Evolutionary conservation across 352 stramenopile genomes (phyloP).

Genomic region (Globisporangium takayamanum): DNA sequence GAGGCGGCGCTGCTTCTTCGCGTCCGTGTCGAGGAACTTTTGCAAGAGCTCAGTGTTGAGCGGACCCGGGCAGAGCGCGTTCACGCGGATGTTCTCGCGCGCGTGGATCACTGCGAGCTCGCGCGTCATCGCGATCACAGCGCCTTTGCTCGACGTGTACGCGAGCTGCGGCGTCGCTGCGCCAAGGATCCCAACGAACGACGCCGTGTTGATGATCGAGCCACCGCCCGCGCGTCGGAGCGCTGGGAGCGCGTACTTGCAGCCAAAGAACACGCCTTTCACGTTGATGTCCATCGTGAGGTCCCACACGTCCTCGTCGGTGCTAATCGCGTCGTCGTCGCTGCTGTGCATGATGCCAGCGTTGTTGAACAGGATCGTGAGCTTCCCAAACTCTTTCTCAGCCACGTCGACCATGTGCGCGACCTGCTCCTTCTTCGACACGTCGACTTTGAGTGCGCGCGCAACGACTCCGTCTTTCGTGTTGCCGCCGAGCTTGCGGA

Average conservation of each 20-base stretch:
- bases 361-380: conserved; percentile 87
- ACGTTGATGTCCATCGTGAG: conserved; percentile 87
- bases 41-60: conserved; percentile 84
- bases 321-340: conserved; percentile 73
- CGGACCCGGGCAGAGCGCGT: conserved; percentile 77
- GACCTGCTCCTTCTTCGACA: conserved; percentile 66
- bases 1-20: conserved; percentile 81
- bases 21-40: conserved; percentile 81
- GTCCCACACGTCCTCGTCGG: conserved; percentile 78
- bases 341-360: conserved; percentile 80
- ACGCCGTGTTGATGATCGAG: conserved; percentile 87
- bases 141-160: conserved; percentile 86
- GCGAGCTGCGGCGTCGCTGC: conserved; percentile 82
- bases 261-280: conserved; percentile 86
- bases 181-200: conserved; percentile 76
- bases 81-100: conserved; percentile 85
- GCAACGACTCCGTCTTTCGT: conserved; percentile 35
- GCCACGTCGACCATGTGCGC: conserved; percentile 72
- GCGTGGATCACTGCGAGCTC: conserved; percentile 82
- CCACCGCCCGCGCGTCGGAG: conserved; percentile 70
- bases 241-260: conserved; percentile 83
- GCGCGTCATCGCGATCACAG: conserved; percentile 82
- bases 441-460: conserved; percentile 49
- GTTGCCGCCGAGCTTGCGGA: conserved; percentile 45
- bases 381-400: conserved; percentile 71